phyloP scores from a whole-genome alignment of 768 basidiomycete genomes.

The Tricholoma matsutake region DNA sequence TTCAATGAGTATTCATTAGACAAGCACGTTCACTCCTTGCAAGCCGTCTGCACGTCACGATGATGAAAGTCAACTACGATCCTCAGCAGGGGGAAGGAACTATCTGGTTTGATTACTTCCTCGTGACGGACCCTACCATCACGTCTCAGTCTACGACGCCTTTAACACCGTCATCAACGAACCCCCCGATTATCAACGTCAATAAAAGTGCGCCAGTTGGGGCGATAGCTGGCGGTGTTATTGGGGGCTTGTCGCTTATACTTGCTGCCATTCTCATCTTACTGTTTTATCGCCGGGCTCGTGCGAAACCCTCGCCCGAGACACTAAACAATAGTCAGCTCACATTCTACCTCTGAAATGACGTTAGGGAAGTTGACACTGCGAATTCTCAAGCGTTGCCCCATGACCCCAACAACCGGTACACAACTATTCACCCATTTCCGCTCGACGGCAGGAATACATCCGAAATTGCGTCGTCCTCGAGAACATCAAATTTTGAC shows the following conservation, averaged over 20 bases:
- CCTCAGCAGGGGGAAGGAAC: slow-evolving; percentile 32
- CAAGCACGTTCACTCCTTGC: neutral
- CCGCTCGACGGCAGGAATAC: neutral
- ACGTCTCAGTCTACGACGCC: slow-evolving; percentile 8
- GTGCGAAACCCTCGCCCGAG: slow-evolving; percentile 6
- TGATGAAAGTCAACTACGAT: slow-evolving; percentile 29
- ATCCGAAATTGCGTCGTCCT: neutral
- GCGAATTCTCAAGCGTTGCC: neutral
- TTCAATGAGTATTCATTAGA: neutral
- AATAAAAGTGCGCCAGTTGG: slow-evolving; percentile 15
- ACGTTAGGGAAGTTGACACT: neutral
- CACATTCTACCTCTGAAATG: neutral
- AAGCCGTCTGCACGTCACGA: slow-evolving; percentile 33
- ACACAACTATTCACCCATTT: slow-evolving; percentile 4
- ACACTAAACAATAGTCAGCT: neutral
- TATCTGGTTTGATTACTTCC: slow-evolving; percentile 42
- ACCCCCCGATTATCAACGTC: slow-evolving; percentile 1
- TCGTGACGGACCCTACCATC: slow-evolving; percentile 24
- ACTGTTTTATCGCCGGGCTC: slow-evolving; percentile 17
- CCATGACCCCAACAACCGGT: neutral
- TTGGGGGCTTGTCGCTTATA: slow-evolving; percentile 24
- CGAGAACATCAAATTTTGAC: slow-evolving; percentile 3
- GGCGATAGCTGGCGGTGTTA: slow-evolving; percentile 28
- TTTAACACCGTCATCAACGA: slow-evolving; percentile 7
- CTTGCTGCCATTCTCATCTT: slow-evolving; percentile 13